These are phyloP conservation scores for Zymoseptoria brevis DNA, from an alignment of 2,329 filamentous ascomycete species.

Conservation along the genomic window DNA sequence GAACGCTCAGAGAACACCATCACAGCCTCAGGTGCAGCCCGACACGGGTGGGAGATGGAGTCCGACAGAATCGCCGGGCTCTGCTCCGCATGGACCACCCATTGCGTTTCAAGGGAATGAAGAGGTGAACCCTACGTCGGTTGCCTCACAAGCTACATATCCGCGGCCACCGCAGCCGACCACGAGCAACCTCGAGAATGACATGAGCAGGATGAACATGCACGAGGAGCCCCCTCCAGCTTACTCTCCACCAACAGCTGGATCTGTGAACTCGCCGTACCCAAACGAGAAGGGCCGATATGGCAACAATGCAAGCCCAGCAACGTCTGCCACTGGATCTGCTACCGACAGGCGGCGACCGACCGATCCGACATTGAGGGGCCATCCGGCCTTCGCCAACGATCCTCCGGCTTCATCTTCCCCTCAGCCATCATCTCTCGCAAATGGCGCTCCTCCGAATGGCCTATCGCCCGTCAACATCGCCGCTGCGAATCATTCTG, in stretches of 20 bases:
- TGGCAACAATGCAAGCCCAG: conserved; percentile 35
- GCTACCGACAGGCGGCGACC: conserved; percentile 18
- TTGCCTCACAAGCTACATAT: conserved; percentile 16
- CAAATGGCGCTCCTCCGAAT: conserved; percentile 22
- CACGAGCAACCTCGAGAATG: conserved; percentile 59
- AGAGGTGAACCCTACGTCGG: conserved; percentile 44
- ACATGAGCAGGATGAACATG: conserved; percentile 74
- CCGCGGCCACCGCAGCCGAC: conserved; percentile 38
- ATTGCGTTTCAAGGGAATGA: conserved; percentile 83
- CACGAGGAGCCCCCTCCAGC: conserved; percentile 86
- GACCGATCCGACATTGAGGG: conserved; percentile 40
- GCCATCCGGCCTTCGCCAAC: conserved; percentile 87
- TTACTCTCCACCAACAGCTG: conserved; percentile 54
- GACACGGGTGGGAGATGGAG: conserved; percentile 71
- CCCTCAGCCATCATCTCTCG: conserved; percentile 39
- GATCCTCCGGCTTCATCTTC: conserved; percentile 47
- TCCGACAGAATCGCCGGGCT: conserved; percentile 81
- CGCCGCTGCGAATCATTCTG: conserved; percentile 24
- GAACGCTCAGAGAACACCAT: conserved; percentile 10
- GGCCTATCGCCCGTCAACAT: conserved; percentile 37
- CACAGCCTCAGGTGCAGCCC: conserved; percentile 30
- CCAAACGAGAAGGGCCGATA: conserved; percentile 66
- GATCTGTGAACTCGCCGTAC: conserved; percentile 49
- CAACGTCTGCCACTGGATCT: conserved; percentile 16
- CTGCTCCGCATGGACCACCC: conserved; percentile 79